Evolutionary conservation across 2,329 filamentous ascomycete species (phyloP), one percentile per base, ranked within the genome.

Genomic region (Sporothrix globosa): DNA sequence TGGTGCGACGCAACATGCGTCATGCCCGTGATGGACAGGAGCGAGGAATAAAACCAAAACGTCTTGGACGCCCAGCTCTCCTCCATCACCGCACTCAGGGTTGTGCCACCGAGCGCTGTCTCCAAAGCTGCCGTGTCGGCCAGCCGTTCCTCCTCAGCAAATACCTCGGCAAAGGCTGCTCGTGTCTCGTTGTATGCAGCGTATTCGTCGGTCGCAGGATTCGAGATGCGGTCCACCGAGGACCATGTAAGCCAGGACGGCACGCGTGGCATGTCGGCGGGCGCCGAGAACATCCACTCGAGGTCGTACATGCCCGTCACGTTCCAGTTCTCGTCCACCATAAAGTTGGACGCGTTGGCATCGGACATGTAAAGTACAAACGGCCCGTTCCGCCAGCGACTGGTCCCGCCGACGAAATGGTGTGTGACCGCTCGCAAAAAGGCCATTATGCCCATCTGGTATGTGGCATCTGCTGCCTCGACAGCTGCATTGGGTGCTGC

Each of bases 281-380:
- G 77, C 56, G 77, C 71, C 21, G 77, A 72, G 72, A 75, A 76
- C 44, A 78, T 72, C 77, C 76, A 79, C 72, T 80, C 77, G 58
- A 76, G 74, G 68, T 80, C 77, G n/a, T 78, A 76, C 3, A 79
- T 67, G 72, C 75, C 75, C 34, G 75, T 79, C 53, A 79, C 73
- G 66, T 80, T 79, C 77, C 76, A 77, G 60, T 77, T 69, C 70
- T 76, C 68, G 72, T 80, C 77, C 56, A 79, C 76, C 52, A 79
- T 75, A 58, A 79, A 75, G 65, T 79, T 79, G 60, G 74, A 76
- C 27, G 58, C 56, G 73, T 78, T 75, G 58, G 77, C 67, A 70
- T 79, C 77, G 53, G 75, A 77, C 70, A 79, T 70, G 46, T 74
- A 70, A 30, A 78, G 74, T 70, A 68, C 50, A 67, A 76, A 79